Evolutionary conservation across 1,139 yeast genomes (phyloP), one percentile per base, ranked within the genome.

Genomic region (Kodamaea alishanica): DNA sequence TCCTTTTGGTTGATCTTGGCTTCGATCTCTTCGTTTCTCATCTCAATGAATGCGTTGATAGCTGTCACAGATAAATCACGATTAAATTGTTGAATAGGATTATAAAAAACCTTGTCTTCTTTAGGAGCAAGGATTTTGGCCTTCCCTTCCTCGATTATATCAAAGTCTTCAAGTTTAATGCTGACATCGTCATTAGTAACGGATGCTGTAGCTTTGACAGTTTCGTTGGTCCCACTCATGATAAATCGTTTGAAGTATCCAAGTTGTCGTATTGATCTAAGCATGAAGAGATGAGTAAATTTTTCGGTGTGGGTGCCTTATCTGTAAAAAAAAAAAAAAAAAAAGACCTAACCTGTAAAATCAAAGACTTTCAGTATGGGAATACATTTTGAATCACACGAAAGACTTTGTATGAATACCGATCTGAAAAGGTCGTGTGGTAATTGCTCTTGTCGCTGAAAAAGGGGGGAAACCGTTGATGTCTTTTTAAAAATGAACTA

Each of bases 51-150:
- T 1, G 97, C 95, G 43, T 81, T 76, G 47, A 92, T 90, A 7
- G 88, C 90, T 54, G 85, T 69, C 6, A 87, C 84, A 46, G 96
- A 85, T 38, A 92, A 65, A 58, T 92, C 99, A 52, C 99, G 75
- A 59, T 92, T 92, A 63, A 90, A 92, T 61, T 90, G 97, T 62
- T 92, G 99, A 44, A 92, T 86, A 5, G 95, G 97, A 57, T 92
- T 92, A 66, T 94, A 92, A 56, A 92, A 92, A 8, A 92, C 98
- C 50, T 82, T 83, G 44, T 83, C 83, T 52, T 79, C 77, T 54
- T 82, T 77, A 5, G 95, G 92, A 43, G 84, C 84, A 35, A 88
- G 68, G 40, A 90, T 81, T 25, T 79, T 75, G 6, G 97, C 96
- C 43, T 74, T 68, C 2, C 97, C 97, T 60, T 90, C 97, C 26